Base-by-base conservation (phyloP, 495 filamentous ascomycete species). In the Umbilicaria muhlenbergii region DNA sequence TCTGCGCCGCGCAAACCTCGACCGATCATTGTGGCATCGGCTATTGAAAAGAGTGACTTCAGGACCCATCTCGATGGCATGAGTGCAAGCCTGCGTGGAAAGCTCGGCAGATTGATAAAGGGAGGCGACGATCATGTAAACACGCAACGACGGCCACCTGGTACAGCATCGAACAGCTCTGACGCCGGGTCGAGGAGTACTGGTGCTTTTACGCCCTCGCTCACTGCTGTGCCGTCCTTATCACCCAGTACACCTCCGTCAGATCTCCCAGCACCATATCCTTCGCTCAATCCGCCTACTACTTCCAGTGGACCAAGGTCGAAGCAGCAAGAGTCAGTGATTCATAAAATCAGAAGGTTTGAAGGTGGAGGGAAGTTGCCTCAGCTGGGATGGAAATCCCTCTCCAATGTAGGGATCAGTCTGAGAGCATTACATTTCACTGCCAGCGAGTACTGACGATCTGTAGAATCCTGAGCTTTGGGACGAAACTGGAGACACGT, bases 11-110 rank as follows among this genome's bases (percentile, higher is more conserved):
- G 51, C 35, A 56, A 56, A 41, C 53, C 53, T 36, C 47, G 53
- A 11, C 53, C 53, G 12, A 56, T 56, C 32, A 50, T 56, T 34
- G 48, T 56, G 15, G 53, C 53, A 19, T 56, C 53, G 16, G 53
- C 53, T 13, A 56, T 56, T 17, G 53, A 56, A 38, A 56, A 56
- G 36, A 53, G 51, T 36, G 53, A 56, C 18, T 56, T 56, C 31
- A 37, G 53, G 32, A 56, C 53, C 4, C 53, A 56, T 40, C 45
- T 56, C 8, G 53, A 56, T 56, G 53, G 53, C 39, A 56, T 56
- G 53, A 56, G 53, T 42, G 50, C 53, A 17, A 56, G 34, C 32
- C 44, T 56, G 35, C 49, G 53, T n/a, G 53, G 53, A 1, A 56
- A 56, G 36, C 39, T 56, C 11, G 53, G 53, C 11, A 43, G 50